Percentiles rank a stretch among this genome's conserved stretches.
phyloP scores from a whole-genome alignment of 257 asterid species.

The Solanum pimpinellifolium region DNA sequence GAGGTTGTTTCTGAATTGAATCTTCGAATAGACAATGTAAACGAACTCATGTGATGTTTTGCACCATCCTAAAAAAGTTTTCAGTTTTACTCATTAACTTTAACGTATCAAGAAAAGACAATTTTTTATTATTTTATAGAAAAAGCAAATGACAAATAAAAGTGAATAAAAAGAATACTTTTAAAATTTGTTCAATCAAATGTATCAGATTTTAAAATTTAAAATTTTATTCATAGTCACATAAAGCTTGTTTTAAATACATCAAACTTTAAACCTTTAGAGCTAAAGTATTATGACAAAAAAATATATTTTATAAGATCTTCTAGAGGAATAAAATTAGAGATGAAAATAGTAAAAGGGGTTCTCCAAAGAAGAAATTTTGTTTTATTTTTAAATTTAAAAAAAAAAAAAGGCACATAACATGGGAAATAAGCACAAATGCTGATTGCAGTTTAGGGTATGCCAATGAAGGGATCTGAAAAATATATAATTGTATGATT shows the following conservation, averaged over 20 bases:
- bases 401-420: neutral
- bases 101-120: neutral
- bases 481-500: neutral
- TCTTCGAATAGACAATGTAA: no score
- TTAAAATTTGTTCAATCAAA: neutral
- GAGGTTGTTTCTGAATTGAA: no score
- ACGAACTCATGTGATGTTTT: neutral
- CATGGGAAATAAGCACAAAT: slow-evolving; percentile 21
- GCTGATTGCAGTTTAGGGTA: slow-evolving; percentile 18
- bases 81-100: neutral
- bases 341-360: neutral
- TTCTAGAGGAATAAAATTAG: neutral
- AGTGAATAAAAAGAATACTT: neutral
- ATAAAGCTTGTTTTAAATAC: neutral
- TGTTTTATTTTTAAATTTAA: neutral
- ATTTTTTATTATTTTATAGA: neutral
- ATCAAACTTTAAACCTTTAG: neutral
- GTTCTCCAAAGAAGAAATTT: neutral
- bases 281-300: neutral
- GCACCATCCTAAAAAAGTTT: no score
- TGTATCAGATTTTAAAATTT: neutral
- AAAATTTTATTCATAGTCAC: neutral
- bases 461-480: neutral
- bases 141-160: neutral
- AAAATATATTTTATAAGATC: no score